phyloP scores from a whole-genome alignment of 495 filamentous ascomycete genomes.

The Daldinia vernicosa region DNA sequence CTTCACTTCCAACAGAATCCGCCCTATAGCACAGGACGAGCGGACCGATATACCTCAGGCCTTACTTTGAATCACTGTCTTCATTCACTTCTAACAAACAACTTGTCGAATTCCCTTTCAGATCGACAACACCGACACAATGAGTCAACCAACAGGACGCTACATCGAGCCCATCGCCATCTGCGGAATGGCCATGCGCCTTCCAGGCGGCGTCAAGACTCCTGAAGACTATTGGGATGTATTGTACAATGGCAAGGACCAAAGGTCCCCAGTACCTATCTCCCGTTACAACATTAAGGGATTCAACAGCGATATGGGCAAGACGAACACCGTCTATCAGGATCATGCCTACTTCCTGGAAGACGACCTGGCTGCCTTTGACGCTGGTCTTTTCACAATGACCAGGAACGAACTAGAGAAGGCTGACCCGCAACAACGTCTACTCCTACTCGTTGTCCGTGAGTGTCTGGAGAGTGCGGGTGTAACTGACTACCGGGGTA shows the following conservation, averaged over 20 bases:
- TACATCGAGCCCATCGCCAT: neutral
- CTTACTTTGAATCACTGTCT: neutral
- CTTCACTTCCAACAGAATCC: neutral
- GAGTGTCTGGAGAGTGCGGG: slow-evolving; percentile 59
- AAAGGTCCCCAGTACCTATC: neutral
- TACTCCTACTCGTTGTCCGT: slow-evolving; percentile 58
- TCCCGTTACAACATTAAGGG: slow-evolving; percentile 2
- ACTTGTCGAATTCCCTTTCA: neutral
- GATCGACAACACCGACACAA: neutral
- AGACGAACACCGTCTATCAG: neutral
- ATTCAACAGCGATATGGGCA: slow-evolving; percentile 6
- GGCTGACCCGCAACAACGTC: slow-evolving; percentile 61
- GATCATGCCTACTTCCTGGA: neutral
- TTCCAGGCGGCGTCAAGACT: neutral
- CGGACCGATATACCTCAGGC: neutral
- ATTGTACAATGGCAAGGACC: slow-evolving; percentile 1
- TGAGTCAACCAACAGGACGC: slow-evolving; percentile 2
- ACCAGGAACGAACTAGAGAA: slow-evolving; percentile 48
- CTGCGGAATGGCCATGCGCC: neutral
- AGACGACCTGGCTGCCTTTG: slow-evolving; percentile 31
- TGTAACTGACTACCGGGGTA: slow-evolving; percentile 52
- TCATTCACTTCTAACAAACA: neutral
- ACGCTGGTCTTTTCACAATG: slow-evolving; percentile 51
- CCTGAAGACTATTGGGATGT: slow-evolving; percentile 3
- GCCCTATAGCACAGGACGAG: neutral